A percentile compares a stretch with the other conserved stretches of the same genome.
Conservation (phyloP, 2,329 filamentous ascomycete genomes). For the Lasiodiplodia sp. region DNA sequence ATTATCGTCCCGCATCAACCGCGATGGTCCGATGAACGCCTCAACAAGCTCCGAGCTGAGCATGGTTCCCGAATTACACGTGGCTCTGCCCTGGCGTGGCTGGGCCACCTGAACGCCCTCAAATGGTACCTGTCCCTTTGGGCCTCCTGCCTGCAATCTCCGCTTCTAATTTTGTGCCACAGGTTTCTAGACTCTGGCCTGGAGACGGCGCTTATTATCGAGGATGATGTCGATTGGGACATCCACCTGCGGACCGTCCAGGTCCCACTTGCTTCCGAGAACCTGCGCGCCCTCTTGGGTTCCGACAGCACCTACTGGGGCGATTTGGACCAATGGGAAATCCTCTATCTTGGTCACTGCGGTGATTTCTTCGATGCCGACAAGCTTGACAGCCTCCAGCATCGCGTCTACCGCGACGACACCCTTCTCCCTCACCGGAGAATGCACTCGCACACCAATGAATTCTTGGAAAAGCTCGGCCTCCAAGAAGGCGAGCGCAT, state of each 20-base stretch:
- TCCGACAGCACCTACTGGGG: constrained; percentile 44
- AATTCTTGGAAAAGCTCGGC: constrained; percentile 39
- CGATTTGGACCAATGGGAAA: constrained; percentile 41
- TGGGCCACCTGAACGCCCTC: constrained; percentile 50
- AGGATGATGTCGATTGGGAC: constrained; percentile 52
- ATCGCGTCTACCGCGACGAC: constrained; percentile 40
- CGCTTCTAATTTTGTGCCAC: constrained; percentile 31
- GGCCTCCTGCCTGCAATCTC: constrained; percentile 5
- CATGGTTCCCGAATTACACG: constrained; percentile 41
- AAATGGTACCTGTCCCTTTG: constrained; percentile 37
- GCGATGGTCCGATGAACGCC: constrained; percentile 46
- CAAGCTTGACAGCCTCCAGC: constrained; percentile 33
- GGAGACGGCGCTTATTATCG: constrained; percentile 46
- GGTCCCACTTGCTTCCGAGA: constrained; percentile 42
- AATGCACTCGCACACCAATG: constrained; percentile 41
- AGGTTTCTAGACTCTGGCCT: constrained; percentile 45
- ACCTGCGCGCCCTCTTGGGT: constrained; percentile 39
- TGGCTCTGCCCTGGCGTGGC: constrained; percentile 50
- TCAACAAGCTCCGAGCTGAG: constrained; percentile 38
- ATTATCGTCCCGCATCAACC: constrained; percentile 49
- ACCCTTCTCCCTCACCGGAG: constrained; percentile 37
- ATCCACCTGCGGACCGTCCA: constrained; percentile 46
- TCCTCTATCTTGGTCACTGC: constrained; percentile 52
- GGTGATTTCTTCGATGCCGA: constrained; percentile 42
- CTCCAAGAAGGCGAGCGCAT: constrained; percentile 41